These are phyloP conservation scores for Penicillium sp. DNA, from an alignment of 2,329 filamentous ascomycete species.

Conservation along the genomic window DNA sequence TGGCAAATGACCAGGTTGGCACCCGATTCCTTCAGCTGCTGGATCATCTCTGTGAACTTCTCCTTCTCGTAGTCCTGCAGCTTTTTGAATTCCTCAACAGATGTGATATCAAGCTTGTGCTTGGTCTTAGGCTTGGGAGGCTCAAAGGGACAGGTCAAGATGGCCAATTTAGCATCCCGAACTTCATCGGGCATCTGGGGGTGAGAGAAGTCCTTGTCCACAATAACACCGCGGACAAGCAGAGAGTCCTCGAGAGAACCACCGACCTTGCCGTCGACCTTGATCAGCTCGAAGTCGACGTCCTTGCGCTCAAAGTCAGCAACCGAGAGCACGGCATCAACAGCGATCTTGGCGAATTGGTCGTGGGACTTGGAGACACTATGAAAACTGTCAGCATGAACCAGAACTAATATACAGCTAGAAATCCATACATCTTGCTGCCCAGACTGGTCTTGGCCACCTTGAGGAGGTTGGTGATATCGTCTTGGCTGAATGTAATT, in stretches of 20 bases:
- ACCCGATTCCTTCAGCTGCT: conserved; percentile 95
- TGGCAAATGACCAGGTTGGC: conserved; percentile 98
- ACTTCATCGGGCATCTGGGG: conserved; percentile 98
- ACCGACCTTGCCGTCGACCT: conserved; percentile 97
- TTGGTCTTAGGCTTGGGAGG: conserved; percentile 99
- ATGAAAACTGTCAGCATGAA: conserved; percentile 18
- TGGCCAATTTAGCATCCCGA: conserved; percentile 91
- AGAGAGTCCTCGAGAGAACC: conserved; percentile 89
- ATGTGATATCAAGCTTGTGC: conserved; percentile 97
- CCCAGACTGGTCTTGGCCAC: conserved; percentile 94
- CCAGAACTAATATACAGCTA: background rate
- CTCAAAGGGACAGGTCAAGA: conserved; percentile 96
- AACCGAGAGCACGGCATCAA: conserved; percentile 94
- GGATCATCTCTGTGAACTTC: conserved; percentile 98
- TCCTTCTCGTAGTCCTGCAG: conserved; percentile 91
- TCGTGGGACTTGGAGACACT: conserved; percentile 95
- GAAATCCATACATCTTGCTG: conserved; percentile 72
- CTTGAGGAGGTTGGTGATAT: conserved; percentile 84
- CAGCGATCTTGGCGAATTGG: conserved; percentile 94
- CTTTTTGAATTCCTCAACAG: conserved; percentile 97
- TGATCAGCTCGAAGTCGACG: conserved; percentile 98
- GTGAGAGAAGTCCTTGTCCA: conserved; percentile 99
- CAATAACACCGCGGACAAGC: conserved; percentile 94
- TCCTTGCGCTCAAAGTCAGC: conserved; percentile 94
- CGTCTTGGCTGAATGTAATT: conserved; percentile 76